These are phyloP conservation scores for Mortierella hygrophila DNA, from an alignment of 192 early-diverging fungal species.

Conservation along the genomic window DNA sequence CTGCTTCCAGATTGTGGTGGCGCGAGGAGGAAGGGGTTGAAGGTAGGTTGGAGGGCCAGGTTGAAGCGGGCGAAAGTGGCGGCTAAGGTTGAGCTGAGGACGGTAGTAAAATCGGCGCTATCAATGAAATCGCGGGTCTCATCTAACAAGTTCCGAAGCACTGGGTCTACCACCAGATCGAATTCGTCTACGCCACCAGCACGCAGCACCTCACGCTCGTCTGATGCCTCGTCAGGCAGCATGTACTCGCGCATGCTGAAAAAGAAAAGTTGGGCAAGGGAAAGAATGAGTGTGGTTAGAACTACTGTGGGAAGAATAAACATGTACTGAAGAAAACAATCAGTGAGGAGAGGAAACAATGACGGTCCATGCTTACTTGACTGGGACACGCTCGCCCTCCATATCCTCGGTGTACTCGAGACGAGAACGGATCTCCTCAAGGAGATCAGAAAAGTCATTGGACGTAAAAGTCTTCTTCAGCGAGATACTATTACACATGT, in stretches of 20 bases:
- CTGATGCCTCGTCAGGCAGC: conserved; percentile 70
- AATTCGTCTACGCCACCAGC: conserved; percentile 64
- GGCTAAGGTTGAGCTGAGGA: conserved; percentile 56
- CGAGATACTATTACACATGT: conserved; percentile 56
- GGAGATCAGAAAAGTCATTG: conserved; percentile 68
- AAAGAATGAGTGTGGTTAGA: conserved; percentile 7
- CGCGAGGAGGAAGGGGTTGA: conserved; percentile 45
- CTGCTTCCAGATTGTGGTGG: background rate
- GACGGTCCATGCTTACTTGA: conserved; percentile 35
- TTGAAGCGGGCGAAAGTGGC: conserved; percentile 60
- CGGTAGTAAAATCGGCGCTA: conserved; percentile 64
- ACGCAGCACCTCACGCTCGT: conserved; percentile 72
- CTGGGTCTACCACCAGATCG: conserved; percentile 66
- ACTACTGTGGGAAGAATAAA: background rate
- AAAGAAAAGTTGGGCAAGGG: conserved; percentile 1
- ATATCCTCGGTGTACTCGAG: conserved; percentile 64
- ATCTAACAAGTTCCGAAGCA: conserved; percentile 81
- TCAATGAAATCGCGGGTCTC: conserved; percentile 93
- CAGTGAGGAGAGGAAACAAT: background rate
- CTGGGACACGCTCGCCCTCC: conserved; percentile 45
- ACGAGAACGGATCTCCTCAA: conserved; percentile 65
- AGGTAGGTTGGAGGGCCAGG: conserved; percentile 53
- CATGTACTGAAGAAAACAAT: background rate
- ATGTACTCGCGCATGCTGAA: conserved; percentile 68
- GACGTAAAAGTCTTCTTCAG: conserved; percentile 75